phyloP scores from a whole-genome alignment of 2,329 filamentous ascomycete genomes.

The Diplodia seriata region DNA sequence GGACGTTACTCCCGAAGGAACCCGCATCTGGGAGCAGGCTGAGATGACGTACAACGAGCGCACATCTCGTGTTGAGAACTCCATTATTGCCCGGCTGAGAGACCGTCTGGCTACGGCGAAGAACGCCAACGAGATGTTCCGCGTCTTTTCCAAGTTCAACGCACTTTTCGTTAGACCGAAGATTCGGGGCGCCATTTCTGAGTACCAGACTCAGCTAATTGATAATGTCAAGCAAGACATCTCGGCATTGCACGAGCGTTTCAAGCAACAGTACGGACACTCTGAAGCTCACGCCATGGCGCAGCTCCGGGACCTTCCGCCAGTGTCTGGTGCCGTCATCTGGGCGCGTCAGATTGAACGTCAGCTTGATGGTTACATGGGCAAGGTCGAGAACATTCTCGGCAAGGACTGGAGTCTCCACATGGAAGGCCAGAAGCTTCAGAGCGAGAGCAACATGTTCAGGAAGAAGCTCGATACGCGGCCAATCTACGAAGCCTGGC shows the following conservation, averaged over 20 bases:
- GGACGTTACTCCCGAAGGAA: slow-evolving; percentile 89
- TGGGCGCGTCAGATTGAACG: slow-evolving; percentile 97
- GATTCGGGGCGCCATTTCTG: slow-evolving; percentile 95
- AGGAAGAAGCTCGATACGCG: slow-evolving; percentile 94
- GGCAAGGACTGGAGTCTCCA: slow-evolving; percentile 95
- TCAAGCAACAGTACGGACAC: slow-evolving; percentile 98
- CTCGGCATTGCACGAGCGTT: slow-evolving; percentile 88
- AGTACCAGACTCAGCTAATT: slow-evolving; percentile 98
- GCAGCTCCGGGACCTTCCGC: slow-evolving; percentile 91
- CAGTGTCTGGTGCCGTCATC: slow-evolving; percentile 95
- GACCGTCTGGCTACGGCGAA: slow-evolving; percentile 94
- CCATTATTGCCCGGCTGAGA: slow-evolving; percentile 91
- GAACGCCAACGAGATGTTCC: slow-evolving; percentile 99
- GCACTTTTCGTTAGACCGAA: slow-evolving; percentile 98
- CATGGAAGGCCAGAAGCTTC: slow-evolving; percentile 91
- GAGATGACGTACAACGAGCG: slow-evolving; percentile 98
- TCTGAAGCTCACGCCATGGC: slow-evolving; percentile 99
- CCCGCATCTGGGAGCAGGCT: slow-evolving; percentile 88
- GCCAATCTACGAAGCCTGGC: slow-evolving; percentile 94
- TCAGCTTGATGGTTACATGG: slow-evolving; percentile 95
- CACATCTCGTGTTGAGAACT: slow-evolving; percentile 96
- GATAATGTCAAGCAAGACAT: slow-evolving; percentile 98
- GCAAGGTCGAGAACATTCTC: slow-evolving; percentile 97
- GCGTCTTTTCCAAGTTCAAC: slow-evolving; percentile 99
- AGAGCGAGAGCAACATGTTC: slow-evolving; percentile 90